Percentiles rank a stretch among this genome's conserved stretches.
phyloP scores from a whole-genome alignment of 345 rosid species.

The Aurinia saxatilis region DNA sequence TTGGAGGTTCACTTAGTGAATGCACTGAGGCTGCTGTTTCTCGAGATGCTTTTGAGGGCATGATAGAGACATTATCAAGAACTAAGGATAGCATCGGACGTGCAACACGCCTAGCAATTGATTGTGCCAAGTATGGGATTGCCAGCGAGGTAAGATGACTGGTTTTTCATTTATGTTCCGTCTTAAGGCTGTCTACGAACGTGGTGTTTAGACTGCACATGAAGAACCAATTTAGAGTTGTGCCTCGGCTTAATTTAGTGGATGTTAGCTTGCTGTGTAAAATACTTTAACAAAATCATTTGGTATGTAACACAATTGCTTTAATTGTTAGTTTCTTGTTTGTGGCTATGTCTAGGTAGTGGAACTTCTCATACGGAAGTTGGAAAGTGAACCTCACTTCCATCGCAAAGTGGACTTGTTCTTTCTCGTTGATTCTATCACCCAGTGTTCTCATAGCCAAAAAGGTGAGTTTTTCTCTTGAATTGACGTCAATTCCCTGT shows the following conservation, averaged over 20 bases:
- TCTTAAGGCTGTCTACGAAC: constrained; percentile 2
- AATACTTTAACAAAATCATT: background rate
- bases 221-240: background rate
- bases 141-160: constrained; percentile 70
- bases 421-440: constrained; percentile 96
- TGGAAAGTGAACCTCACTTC: constrained; percentile 83
- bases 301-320: background rate
- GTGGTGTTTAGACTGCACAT: background rate
- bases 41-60: constrained; percentile 99
- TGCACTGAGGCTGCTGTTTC: constrained; percentile 96
- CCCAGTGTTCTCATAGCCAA: constrained; percentile 94
- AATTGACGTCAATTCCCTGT: background rate
- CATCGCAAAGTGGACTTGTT: constrained; percentile 90
- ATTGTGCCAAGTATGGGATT: constrained; percentile 96
- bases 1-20: constrained; percentile 78
- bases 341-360: constrained; percentile 61
- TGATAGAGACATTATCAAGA: constrained; percentile 97
- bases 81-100: constrained; percentile 98
- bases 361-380: constrained; percentile 81
- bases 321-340: background rate
- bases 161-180: constrained; percentile 6
- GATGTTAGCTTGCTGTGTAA: background rate
- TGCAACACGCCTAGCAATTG: constrained; percentile 96
- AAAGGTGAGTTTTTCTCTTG: constrained; percentile 46
- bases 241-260: background rate